Evolutionary conservation across 192 early-diverging fungal genomes (phyloP).

Genomic region (Gigaspora rosea): DNA sequence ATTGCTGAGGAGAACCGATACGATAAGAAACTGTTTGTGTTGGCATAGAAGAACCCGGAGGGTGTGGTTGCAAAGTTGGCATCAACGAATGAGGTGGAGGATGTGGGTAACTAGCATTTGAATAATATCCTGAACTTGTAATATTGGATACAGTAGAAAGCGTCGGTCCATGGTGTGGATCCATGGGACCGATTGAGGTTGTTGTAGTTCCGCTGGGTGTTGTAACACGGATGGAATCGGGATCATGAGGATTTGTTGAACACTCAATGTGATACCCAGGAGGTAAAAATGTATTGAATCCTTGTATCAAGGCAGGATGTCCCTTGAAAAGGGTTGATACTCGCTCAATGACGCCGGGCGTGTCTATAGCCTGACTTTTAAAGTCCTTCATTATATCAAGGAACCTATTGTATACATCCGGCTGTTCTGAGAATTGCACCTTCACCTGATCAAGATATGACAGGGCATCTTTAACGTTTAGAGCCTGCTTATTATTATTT

Average conservation of each 20-base stretch:
- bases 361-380: conserved; percentile 95
- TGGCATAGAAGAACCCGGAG: conserved; percentile 39
- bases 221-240: conserved; percentile 78
- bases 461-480: conserved; percentile 93
- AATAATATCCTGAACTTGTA: conserved; percentile 28
- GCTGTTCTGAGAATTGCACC: conserved; percentile 85
- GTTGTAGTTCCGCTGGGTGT: conserved; percentile 70
- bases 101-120: conserved; percentile 35
- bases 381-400: conserved; percentile 99
- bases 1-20: conserved; percentile 37
- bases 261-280: conserved; percentile 96
- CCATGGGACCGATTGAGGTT: conserved; percentile 19
- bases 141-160: conserved; percentile 30
- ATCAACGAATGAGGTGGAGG: conserved; percentile 42
- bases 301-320: conserved; percentile 87
- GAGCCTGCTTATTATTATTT: conserved; percentile 46
- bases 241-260: conserved; percentile 75
- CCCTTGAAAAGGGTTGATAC: conserved; percentile 95
- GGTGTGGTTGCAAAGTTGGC: conserved; percentile 40
- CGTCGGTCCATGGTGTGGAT: conserved; percentile 21
- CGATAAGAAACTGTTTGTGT: conserved; percentile 21
- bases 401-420: conserved; percentile 97
- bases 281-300: conserved; percentile 99
- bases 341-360: conserved; percentile 95
- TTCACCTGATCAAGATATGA: conserved; percentile 97